Evolutionary conservation across 2,329 filamentous ascomycete species (phyloP).

Genomic region (Aspergillus pseudonomiae): DNA sequence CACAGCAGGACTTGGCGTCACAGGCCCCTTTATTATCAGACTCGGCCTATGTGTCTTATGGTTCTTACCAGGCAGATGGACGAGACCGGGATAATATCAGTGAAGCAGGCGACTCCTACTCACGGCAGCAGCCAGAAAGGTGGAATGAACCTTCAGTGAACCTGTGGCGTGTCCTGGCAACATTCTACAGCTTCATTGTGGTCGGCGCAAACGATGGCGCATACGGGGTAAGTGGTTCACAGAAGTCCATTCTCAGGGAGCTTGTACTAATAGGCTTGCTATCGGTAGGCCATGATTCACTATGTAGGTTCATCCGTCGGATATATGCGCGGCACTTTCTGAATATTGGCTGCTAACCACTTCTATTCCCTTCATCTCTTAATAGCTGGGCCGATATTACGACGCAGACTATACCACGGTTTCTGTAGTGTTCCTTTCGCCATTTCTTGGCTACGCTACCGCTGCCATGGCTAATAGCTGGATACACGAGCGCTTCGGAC

Average conservation of each 20-base stretch:
- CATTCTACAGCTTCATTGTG: constrained; percentile 60
- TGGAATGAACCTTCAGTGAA: constrained; percentile 36
- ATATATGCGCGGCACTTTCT: background rate
- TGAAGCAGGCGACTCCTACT: constrained; percentile 21
- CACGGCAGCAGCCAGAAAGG: constrained; percentile 9
- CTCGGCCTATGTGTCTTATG: background rate
- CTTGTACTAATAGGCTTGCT: constrained; percentile 13
- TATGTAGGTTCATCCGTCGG: constrained; percentile 41
- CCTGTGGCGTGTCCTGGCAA: constrained; percentile 50
- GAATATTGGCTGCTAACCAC: background rate
- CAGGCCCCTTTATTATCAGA: background rate
- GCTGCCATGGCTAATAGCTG: constrained; percentile 49
- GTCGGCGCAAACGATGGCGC: constrained; percentile 60
- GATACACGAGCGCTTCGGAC: constrained; percentile 56
- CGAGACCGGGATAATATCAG: background rate
- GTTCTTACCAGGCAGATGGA: background rate
- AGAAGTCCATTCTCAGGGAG: background rate
- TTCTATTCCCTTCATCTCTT: background rate
- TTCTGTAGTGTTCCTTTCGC: constrained; percentile 53
- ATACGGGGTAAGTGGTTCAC: constrained; percentile 47
- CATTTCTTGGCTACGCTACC: constrained; percentile 51
- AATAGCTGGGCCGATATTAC: constrained; percentile 49
- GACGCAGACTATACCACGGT: constrained; percentile 45
- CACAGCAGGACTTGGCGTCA: background rate
- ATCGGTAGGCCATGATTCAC: constrained; percentile 47